Evolutionary conservation across 2,329 filamentous ascomycete species (phyloP), one percentile per base, ranked within the genome.

Genomic region (Exophiala viscosa): DNA sequence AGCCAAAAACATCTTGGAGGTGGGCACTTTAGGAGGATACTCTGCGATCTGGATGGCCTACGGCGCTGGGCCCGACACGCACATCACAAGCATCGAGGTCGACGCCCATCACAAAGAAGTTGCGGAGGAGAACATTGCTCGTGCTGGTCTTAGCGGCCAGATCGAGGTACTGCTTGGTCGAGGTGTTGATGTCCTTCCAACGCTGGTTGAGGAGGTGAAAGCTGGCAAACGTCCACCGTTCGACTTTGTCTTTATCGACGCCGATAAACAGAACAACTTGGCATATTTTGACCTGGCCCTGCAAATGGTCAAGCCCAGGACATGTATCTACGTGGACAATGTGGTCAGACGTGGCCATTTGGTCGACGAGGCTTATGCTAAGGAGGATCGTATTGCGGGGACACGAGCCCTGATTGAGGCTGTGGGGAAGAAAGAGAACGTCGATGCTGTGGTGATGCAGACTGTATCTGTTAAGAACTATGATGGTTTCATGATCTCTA

Each of bases 11-110:
- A 67, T 76, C 2, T 74, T 83, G 33, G 80, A 83, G 61, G 67
- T 83, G 43, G 80, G 80, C 18, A 81, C 77, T 0, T 63, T 83
- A 20, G 79, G 79, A 10, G 79, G 73, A 6, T 82, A 80, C 63
- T 74, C 73, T 1, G 72, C 75, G 11, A 77, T 81, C 48, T 82
- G 76, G 70, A 69, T 83, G 44, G 78, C 77, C 2, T 64, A 39
- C 11, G 60, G 64, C 15, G 62, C 67, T 10, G 65, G 63, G 9
- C 67, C 69, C 0, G 61, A 66, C 15, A 60, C 70, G 3, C 62
- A 70, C 14, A 71, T 82, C 13, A 80, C 75, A 0, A 79, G 71
- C 42, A 70, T 83, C 44, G 79, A 83, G 59, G 69, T 77, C 33
- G 62, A 78, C 51, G 60, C 69, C 0, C 67, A 75, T 18, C 70